Conservation (phyloP, 2,329 filamentous ascomycete genomes). For the Apiospora marii region DNA sequence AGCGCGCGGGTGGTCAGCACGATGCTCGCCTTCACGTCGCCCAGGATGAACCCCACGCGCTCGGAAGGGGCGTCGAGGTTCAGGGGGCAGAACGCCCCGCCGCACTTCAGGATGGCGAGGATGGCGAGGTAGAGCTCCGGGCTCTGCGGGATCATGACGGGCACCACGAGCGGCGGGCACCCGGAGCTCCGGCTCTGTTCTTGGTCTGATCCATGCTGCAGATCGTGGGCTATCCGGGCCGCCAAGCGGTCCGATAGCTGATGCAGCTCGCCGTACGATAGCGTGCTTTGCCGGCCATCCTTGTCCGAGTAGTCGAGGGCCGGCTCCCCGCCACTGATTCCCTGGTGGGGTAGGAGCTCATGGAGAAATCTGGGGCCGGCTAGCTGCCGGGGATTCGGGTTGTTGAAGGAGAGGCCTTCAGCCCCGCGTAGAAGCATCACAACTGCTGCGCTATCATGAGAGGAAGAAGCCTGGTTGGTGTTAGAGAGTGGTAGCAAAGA, state of each 20-base stretch:
- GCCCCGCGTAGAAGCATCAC: constrained; percentile 22
- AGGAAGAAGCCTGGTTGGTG: background rate
- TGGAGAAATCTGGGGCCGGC: constrained; percentile 57
- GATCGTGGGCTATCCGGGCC: constrained; percentile 51
- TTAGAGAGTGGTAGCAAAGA: background rate
- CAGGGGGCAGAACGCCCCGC: constrained; percentile 86
- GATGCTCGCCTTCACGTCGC: constrained; percentile 76
- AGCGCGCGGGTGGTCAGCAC: constrained; percentile 69
- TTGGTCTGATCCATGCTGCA: constrained; percentile 33
- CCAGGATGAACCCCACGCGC: constrained; percentile 78
- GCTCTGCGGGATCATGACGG: constrained; percentile 80
- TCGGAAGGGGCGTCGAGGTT: constrained; percentile 80
- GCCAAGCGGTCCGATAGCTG: constrained; percentile 63
- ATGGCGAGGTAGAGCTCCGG: constrained; percentile 80
- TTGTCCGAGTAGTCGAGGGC: constrained; percentile 26
- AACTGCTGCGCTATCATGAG: background rate
- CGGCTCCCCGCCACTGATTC: constrained; percentile 1
- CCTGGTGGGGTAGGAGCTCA: constrained; percentile 22
- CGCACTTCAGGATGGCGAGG: constrained; percentile 80
- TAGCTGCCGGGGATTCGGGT: constrained; percentile 50
- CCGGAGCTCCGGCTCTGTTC: constrained; percentile 1
- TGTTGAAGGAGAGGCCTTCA: constrained; percentile 53
- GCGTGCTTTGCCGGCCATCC: constrained; percentile 32
- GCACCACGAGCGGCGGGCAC: constrained; percentile 63
- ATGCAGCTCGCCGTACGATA: constrained; percentile 73